Base-by-base conservation (phyloP, 2,329 filamentous ascomycete genomes). In the Penicillium sclerotigenum region DNA sequence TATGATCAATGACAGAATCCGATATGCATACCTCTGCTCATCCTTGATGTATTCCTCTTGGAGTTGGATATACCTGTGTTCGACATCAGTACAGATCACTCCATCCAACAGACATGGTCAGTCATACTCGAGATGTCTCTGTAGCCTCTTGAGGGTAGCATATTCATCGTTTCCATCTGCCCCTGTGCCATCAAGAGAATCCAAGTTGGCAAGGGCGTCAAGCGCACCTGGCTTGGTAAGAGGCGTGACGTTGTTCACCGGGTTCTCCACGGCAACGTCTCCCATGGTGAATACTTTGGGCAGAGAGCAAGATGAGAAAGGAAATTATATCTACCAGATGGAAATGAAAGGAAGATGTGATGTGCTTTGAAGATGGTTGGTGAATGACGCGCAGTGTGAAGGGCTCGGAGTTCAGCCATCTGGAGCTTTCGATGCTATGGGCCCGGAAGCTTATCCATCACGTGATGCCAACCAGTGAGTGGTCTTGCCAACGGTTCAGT, bases 31-130 rank as follows among this genome's bases (percentile, higher is more conserved):
- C 88, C 90, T 87, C 80, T 99, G 94, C 82, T 99, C 94, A 85
- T 99, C 94, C 81, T 99, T 99, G 86, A 99, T 99, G 78, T 99
- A 99, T 75, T 99, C 94, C 78, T 99, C 94, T 79, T 99, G 94
- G 68, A 99, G 83, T 77, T 97, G 91, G 74, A 97, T 96, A 76
- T 96, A 90, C 75, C 88, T 91, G 67, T 61, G 58, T 37, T 41
- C 52, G 49, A 57, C 42, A 59, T 69, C 57, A 70, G 61, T 60
- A 49, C 33, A 43, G 34, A 41, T 34, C 40, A 47, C 24, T n/a
- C 59, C 46, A 51, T 56, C 26, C 11, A 31, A 41, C 20, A 28
- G 14, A 41, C 29, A 31, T 16, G 47, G 33, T 36, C 8, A 24
- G 48, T 73, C 85, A 67, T 83, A 97, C 87, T 99, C 94, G 67